Evolutionary conservation across 2,329 filamentous ascomycete genomes (phyloP).

Genomic region (Volutella citrinella): DNA sequence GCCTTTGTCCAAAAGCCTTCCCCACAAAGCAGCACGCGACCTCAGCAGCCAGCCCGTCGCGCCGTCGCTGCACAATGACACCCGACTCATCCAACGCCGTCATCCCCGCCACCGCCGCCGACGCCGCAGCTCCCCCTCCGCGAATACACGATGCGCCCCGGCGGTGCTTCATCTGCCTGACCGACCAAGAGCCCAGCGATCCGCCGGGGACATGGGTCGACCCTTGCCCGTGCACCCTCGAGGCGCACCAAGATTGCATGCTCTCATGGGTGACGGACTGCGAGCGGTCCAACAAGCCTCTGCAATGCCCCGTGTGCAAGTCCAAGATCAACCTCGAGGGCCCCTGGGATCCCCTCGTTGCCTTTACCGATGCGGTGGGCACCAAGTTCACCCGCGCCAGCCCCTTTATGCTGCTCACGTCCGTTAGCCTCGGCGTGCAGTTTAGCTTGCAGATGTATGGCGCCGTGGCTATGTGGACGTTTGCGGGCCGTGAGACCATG

Average conservation of each 20-base stretch:
- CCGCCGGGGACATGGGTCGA: conserved; percentile 67
- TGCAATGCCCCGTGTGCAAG: conserved; percentile 89
- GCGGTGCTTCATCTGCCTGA: conserved; percentile 63
- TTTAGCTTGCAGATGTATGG: conserved; percentile 55
- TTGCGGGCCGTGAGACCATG: conserved; percentile 48
- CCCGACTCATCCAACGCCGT: too few species aligned
- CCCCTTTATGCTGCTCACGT: conserved; percentile 63
- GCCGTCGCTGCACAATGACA: too few species aligned
- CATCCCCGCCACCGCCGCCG: background rate
- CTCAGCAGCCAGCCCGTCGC: background rate
- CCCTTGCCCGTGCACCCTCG: conserved; percentile 86
- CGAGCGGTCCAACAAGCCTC: conserved; percentile 63
- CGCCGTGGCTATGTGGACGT: conserved; percentile 45
- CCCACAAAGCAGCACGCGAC: background rate
- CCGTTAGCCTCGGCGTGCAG: conserved; percentile 48
- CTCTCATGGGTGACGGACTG: conserved; percentile 92
- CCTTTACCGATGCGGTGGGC: conserved; percentile 59
- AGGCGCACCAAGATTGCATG: conserved; percentile 86
- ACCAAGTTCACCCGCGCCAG: conserved; percentile 50
- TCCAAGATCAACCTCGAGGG: conserved; percentile 72
- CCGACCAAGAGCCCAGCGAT: conserved; percentile 49
- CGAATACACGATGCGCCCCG: conserved; percentile 28
- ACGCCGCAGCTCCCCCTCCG: background rate
- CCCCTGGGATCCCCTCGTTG: conserved; percentile 70
- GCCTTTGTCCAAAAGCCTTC: background rate